Evolutionary conservation across 1,284 basidiomycete species (phyloP), one percentile per base, ranked within the genome.

Genomic region (Sparassis latifolia): DNA sequence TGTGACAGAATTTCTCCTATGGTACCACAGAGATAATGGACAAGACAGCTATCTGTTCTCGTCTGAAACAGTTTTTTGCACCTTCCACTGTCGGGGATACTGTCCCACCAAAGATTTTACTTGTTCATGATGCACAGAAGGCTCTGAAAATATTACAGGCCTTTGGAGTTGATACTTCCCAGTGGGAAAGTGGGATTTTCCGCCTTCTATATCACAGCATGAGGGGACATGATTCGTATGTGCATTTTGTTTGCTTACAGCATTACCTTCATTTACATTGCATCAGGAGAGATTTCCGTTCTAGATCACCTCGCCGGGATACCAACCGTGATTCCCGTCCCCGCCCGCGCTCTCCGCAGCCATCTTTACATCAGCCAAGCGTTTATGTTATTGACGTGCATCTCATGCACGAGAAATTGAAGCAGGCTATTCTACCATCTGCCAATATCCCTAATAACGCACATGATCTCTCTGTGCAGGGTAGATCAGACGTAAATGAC

Each of bases 381-480:
- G 57, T 66, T 5, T 62, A 58, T 52, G 42, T 69, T n/a, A 61
- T 69, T 33, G 68, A 69, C 48, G 57, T 69, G 6, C 59, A 56
- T 28, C 40, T 53, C 9, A 52, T 69, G 56, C 64, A 62, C 51
- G 32, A 55, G 27, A 55, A 59, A 3, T 45, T 67, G 44, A 65
- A 52, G 54, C 54, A 59, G 45, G 50, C 51, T 20, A 47, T 49
- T 3, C 44, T 44, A 10, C 44, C 30, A 3, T 31, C 40, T 20
- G 56, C 57, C 27, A 51, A 47, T 2, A 29, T 61, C 5, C 48
- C 46, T 5, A 42, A 43, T 27, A 58, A 56, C 33, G 56, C 62
- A 4, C 50, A 47, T 29, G 50, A 54, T 20, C 53, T 64, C 3
- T 41, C 42, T 1, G 55, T 65, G 5, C 44, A 52, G 20, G 35